Percentiles rank a stretch among this genome's conserved stretches.
Evolutionary conservation across 768 basidiomycete genomes (phyloP).

Genomic region (Pleurotus citrinopileatus): DNA sequence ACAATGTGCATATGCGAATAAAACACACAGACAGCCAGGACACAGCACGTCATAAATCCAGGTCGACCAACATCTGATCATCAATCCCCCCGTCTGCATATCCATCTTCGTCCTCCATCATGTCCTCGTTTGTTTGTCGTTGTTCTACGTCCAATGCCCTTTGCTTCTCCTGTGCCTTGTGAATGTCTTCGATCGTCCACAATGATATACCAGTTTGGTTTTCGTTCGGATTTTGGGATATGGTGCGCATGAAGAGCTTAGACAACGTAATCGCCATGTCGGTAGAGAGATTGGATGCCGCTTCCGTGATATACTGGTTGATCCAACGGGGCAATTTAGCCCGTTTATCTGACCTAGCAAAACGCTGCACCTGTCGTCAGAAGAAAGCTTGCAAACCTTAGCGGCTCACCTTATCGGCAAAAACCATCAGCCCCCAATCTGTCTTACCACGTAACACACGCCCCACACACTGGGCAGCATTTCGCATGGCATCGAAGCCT

Average conservation of each 20-base stretch:
- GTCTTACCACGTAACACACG: constrained; percentile 98
- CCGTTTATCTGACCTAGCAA: constrained; percentile 89
- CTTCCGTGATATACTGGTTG: constrained; percentile 99
- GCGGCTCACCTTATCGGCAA: constrained; percentile 88
- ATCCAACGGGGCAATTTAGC: constrained; percentile 98
- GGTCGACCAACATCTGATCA: constrained; percentile 57
- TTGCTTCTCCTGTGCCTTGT: constrained; percentile 82
- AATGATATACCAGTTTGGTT: constrained; percentile 92
- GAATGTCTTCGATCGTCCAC: constrained; percentile 92
- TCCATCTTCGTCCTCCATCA: constrained; percentile 52
- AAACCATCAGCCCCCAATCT: constrained; percentile 99
- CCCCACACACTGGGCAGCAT: constrained; percentile 98
- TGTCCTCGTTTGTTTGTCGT: constrained; percentile 36
- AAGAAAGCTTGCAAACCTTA: not conserved
- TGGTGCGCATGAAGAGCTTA: constrained; percentile 97
- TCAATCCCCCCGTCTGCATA: constrained; percentile 68
- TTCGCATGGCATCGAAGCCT: constrained; percentile 99
- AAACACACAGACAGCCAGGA: too few species aligned
- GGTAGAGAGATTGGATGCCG: constrained; percentile 94
- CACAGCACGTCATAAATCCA: constrained; percentile 33
- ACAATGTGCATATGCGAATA: constrained; percentile 9
- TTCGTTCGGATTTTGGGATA: constrained; percentile 96
- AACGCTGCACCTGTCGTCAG: constrained; percentile 54
- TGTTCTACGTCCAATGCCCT: constrained; percentile 56
- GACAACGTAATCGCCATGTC: constrained; percentile 96